Percentiles rank a stretch among this genome's conserved stretches.
These are phyloP conservation scores for Teratosphaeria pseudoeucalypti DNA, from an alignment of 2,329 filamentous ascomycete species.

Conservation along the genomic window DNA sequence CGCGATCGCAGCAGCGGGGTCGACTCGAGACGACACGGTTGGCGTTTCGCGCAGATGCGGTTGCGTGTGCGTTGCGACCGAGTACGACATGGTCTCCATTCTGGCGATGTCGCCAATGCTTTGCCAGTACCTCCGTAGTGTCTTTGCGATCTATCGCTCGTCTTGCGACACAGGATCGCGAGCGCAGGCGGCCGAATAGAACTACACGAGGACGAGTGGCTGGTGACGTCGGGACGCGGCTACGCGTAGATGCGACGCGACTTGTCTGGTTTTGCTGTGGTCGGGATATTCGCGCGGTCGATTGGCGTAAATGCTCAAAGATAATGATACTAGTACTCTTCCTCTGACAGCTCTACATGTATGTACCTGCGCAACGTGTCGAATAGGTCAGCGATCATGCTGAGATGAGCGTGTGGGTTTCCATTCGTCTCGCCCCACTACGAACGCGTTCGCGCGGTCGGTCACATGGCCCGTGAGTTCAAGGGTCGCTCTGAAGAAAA, in stretches of 20 bases:
- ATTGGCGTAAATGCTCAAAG: background rate
- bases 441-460: background rate
- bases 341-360: background rate
- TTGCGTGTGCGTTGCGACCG: constrained; percentile 7
- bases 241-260: background rate
- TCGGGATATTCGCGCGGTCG: background rate
- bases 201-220: background rate
- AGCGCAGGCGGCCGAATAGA: background rate
- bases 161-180: background rate
- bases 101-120: background rate
- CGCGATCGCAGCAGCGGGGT: constrained; percentile 4
- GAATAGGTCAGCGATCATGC: background rate
- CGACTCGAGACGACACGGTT: background rate
- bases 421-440: background rate
- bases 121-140: background rate
- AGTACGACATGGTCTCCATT: constrained; percentile 9
- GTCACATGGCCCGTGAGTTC: too few relatives aligned
- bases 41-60: constrained; percentile 6
- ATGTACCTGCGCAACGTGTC: background rate
- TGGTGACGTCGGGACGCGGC: background rate
- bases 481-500: too few relatives aligned
- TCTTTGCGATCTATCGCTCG: background rate
- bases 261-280: background rate
- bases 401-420: background rate
- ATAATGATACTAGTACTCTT: background rate